These are phyloP conservation scores for Leersia perrieri DNA, from an alignment of 176 grass and related monocot genomes.

Conservation along the genomic window DNA sequence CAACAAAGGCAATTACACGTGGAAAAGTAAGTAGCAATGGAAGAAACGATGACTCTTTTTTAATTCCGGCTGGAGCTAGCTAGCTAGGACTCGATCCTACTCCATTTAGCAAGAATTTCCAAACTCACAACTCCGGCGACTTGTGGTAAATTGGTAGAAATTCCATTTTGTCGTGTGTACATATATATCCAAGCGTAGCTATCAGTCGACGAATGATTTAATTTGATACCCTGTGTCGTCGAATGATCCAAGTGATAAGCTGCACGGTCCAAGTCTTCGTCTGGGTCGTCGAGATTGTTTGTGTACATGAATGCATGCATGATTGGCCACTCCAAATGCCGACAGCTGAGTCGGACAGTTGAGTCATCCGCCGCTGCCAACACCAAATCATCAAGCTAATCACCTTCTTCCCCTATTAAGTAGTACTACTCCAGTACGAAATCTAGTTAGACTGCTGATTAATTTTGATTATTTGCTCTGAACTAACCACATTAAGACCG, in stretches of 20 bases:
- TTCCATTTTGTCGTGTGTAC: background rate
- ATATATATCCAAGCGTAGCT: background rate
- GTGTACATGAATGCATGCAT: background rate
- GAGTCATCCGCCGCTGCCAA: background rate
- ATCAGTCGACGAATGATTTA: background rate
- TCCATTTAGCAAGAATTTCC: background rate
- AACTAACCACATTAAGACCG: background rate
- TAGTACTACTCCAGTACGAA: too few relatives aligned
- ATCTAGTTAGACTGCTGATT: background rate
- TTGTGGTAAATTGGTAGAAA: background rate
- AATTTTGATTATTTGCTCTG: background rate
- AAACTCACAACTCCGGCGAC: background rate
- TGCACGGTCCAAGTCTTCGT: conserved; percentile 25
- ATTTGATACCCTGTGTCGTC: background rate
- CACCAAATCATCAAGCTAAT: background rate
- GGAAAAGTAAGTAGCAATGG: conserved; percentile 17
- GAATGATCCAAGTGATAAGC: background rate
- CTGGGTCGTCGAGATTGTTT: background rate
- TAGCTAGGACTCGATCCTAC: too few relatives aligned
- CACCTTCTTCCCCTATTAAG: background rate
- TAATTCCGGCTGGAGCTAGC: background rate
- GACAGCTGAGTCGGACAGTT: background rate
- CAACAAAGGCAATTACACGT: background rate
- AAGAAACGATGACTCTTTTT: background rate
- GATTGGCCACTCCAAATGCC: background rate